A percentile compares a stretch with the other conserved stretches of the same genome.
phyloP scores from a whole-genome alignment of 1,139 yeast species.

The Suhomyces yuchorum region DNA sequence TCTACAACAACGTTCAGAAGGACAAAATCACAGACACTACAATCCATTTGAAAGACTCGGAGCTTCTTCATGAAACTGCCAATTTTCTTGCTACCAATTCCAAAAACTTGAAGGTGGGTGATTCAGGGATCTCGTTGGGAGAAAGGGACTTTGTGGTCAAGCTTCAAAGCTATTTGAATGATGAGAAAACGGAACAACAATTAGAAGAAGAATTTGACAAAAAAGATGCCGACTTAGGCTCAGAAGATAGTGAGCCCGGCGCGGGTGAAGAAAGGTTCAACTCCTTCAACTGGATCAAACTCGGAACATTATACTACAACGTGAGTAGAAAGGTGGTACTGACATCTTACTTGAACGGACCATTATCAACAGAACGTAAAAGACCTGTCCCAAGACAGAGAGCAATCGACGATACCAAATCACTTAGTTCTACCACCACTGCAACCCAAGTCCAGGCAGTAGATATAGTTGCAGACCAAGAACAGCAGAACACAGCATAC shows the following conservation, averaged over 20 bases:
- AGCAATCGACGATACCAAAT: slow-evolving; percentile 47
- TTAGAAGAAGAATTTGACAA: slow-evolving; percentile 9
- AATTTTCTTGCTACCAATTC: slow-evolving; percentile 54
- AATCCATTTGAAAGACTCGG: slow-evolving; percentile 39
- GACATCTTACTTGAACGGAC: slow-evolving; percentile 69
- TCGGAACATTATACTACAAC: slow-evolving; percentile 57
- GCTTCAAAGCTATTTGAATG: slow-evolving; percentile 40
- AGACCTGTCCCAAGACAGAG: slow-evolving; percentile 38
- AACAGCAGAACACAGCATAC: slow-evolving; percentile 59
- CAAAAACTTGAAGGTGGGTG: slow-evolving; percentile 57
- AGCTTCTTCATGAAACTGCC: slow-evolving; percentile 43
- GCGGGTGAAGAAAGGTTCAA: slow-evolving; percentile 33
- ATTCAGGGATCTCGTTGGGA: slow-evolving; percentile 50
- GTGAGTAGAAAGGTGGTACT: slow-evolving; percentile 52
- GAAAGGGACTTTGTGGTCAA: slow-evolving; percentile 48
- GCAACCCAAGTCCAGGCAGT: slow-evolving; percentile 56
- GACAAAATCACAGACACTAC: slow-evolving; percentile 31
- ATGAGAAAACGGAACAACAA: slow-evolving; percentile 19
- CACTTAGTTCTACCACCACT: slow-evolving; percentile 40
- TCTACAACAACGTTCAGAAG: slow-evolving; percentile 34
- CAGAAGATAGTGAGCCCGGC: slow-evolving; percentile 13
- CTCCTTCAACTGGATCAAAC: slow-evolving; percentile 56
- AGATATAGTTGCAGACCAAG: slow-evolving; percentile 47
- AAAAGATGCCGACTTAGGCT: slow-evolving; percentile 14
- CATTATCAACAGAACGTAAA: slow-evolving; percentile 64